Conservation (phyloP, 257 asterid genomes). For the Paraleonurus japonicus region DNA sequence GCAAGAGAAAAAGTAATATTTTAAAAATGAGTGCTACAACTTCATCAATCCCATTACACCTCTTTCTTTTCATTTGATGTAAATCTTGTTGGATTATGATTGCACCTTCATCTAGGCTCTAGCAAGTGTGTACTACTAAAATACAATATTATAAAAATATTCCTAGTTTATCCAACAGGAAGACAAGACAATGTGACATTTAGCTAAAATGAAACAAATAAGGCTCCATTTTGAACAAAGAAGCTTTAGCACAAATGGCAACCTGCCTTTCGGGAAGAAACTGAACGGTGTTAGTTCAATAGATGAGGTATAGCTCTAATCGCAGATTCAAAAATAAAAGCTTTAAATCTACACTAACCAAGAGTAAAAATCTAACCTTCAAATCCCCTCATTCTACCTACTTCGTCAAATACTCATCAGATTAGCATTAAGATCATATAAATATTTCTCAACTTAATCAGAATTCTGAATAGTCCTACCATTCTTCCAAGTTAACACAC, state of each 20-base stretch:
- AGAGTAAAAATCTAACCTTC: neutral
- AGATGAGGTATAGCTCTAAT: conserved; percentile 1
- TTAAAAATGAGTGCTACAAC: neutral
- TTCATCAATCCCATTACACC: neutral
- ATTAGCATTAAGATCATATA: conserved; percentile 4
- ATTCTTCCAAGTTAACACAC: conserved; percentile 9
- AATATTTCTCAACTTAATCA: neutral
- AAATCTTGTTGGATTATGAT: neutral
- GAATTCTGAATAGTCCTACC: neutral
- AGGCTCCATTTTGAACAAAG: conserved; percentile 8
- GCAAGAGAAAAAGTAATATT: neutral
- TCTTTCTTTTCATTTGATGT: neutral
- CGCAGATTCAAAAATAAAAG: neutral
- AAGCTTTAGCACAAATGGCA: neutral
- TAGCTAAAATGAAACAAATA: neutral
- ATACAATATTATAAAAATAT: neutral
- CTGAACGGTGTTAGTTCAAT: neutral
- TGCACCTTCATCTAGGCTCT: conserved; percentile 4
- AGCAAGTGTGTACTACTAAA: conserved; percentile 5
- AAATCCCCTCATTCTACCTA: neutral
- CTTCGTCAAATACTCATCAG: neutral
- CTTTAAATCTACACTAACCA: neutral
- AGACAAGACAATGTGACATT: neutral
- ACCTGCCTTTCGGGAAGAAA: neutral
- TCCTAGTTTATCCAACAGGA: neutral